phyloP scores from a whole-genome alignment of 768 basidiomycete species.

The Termitomyces sp. region DNA sequence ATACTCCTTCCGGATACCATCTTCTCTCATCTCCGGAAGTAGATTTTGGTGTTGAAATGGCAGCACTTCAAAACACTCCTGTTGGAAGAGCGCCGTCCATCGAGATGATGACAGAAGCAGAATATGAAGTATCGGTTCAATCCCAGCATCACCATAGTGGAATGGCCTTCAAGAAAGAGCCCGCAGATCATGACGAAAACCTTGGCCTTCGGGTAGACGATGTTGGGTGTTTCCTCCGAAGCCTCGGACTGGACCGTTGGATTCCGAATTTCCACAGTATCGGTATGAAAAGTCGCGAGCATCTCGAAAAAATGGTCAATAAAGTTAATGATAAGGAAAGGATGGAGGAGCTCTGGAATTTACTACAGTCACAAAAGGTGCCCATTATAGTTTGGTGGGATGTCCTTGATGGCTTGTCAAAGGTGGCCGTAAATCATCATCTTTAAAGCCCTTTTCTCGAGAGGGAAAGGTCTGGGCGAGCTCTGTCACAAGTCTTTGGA shows the following conservation, averaged over 20 bases:
- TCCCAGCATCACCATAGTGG: background rate
- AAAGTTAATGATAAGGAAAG: constrained; percentile 1
- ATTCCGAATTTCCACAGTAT: background rate
- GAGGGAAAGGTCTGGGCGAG: background rate
- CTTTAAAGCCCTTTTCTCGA: background rate
- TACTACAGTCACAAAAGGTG: constrained; percentile 3
- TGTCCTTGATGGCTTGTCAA: background rate
- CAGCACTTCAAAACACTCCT: background rate
- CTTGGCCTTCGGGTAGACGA: background rate
- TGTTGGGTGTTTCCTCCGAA: background rate
- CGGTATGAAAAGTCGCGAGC: background rate
- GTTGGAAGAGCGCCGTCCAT: background rate
- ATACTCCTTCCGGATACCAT: background rate
- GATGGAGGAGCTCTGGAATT: constrained; percentile 3
- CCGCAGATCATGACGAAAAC: background rate
- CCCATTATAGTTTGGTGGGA: constrained; percentile 7
- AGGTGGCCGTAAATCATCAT: background rate
- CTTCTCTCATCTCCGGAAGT: background rate
- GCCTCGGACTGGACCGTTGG: background rate
- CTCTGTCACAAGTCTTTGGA: background rate
- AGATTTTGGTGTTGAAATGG: background rate
- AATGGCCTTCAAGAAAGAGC: background rate
- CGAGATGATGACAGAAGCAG: background rate
- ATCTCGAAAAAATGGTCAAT: background rate
- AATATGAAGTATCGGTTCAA: background rate